phyloP scores from a whole-genome alignment of 495 filamentous ascomycete species.

The Xylaria telfairii region DNA sequence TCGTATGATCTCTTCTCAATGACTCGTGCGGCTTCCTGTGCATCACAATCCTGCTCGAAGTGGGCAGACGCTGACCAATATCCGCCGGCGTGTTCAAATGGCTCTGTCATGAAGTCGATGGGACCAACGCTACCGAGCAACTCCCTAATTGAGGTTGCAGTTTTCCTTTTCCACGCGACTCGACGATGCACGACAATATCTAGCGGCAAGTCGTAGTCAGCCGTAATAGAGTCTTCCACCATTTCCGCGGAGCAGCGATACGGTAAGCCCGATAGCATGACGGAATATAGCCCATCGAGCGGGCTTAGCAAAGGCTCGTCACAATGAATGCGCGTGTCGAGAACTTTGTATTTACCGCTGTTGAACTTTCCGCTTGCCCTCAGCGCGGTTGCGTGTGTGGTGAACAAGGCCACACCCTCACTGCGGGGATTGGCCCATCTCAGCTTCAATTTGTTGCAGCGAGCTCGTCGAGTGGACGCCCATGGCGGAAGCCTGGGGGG shows the following conservation, averaged over 20 bases:
- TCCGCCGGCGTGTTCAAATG: not conserved
- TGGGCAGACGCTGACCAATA: not conserved
- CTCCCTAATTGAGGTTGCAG: not conserved
- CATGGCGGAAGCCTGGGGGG: constrained; percentile 6
- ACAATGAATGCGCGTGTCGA: not conserved
- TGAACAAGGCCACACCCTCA: not conserved
- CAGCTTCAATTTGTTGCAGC: constrained; percentile 1
- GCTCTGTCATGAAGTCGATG: constrained; percentile 3
- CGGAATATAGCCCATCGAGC: not conserved
- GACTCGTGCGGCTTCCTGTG: not conserved
- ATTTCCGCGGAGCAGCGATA: not conserved
- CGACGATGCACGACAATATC: not conserved
- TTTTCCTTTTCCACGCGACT: not conserved
- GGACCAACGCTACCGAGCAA: not conserved
- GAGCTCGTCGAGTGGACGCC: constrained; percentile 14
- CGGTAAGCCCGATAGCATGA: not conserved
- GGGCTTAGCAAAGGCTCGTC: not conserved
- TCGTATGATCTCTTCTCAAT: not conserved
- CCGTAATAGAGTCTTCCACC: not conserved
- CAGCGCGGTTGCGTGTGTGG: not conserved
- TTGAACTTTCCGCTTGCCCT: not conserved
- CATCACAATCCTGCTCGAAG: constrained; percentile 1
- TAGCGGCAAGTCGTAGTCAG: not conserved
- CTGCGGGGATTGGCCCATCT: not conserved
- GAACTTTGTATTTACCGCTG: not conserved